Evolutionary conservation across 108 stramenopile genomes (phyloP), one percentile per base, ranked within the genome.

Genomic region (Fragilariopsis cylindrus): DNA sequence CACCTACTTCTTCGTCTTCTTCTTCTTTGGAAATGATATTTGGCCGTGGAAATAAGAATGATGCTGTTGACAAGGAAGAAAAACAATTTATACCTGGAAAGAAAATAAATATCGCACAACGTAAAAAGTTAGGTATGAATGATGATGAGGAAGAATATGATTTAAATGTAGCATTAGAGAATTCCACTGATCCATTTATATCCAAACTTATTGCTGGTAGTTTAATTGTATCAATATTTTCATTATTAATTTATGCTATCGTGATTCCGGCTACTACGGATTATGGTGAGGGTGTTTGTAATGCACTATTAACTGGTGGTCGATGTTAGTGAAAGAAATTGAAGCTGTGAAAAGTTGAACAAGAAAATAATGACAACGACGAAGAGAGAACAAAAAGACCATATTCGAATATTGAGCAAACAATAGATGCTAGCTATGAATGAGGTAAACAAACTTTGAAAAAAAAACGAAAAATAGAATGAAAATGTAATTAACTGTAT

Each of bases 131-230:
- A 18, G 95, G 95, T 0, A 86, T 96, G 45, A 54, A 65, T 30
- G 95, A 93, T 48, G 92, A 92, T 50, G 92, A 90, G 69, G 88
- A 91, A 45, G 95, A 96, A 73, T 94, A 96, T 66, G 95, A 96
- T 81, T 74, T 96, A 7, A 87, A 84, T 46, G 69, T 82, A 47
- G 95, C 95, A 16, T 68, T 96, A 30, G 68, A 77, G 8, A 71
- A 70, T 43, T 92, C 91, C 76, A 96, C 95, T 15, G 95, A 96
- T 78, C 76, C 84, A 3, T 71, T 88, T 11, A 96, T 96, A 60
- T 85, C 91, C 42, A 96, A 96, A 72, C 81, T 96, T 21, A 85
- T 96, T 57, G 95, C 95, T n/a, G 95, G 95, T 16, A 87, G 86
- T 39, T 86, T 93, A 19, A 93, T 93, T 64, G 50, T 96, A 47